Evolutionary conservation across 2,329 filamentous ascomycete genomes (phyloP).

Genomic region (Phaeosphaeria sp.): DNA sequence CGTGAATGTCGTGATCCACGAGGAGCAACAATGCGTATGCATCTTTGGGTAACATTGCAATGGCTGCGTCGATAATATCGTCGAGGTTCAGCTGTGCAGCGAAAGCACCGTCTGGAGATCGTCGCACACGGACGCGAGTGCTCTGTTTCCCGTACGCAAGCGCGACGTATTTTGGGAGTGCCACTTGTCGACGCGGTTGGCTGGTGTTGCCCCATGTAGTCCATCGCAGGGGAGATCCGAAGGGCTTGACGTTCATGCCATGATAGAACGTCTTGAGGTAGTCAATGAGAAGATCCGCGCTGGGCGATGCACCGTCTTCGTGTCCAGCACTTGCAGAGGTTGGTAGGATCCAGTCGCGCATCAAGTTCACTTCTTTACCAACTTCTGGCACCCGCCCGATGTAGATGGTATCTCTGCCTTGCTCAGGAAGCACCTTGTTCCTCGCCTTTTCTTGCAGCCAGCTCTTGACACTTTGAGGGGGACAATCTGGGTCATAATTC

Average conservation of each 20-base stretch:
- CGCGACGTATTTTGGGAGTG: constrained; percentile 51
- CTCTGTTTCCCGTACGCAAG: constrained; percentile 49
- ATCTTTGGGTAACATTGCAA: constrained; percentile 61
- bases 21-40: constrained; percentile 67
- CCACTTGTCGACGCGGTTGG: constrained; percentile 3
- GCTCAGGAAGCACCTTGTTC: constrained; percentile 56
- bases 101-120: constrained; percentile 57
- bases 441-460: constrained; percentile 56
- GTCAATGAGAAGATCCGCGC: constrained; percentile 43
- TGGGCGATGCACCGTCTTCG: neutral
- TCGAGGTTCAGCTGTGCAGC: constrained; percentile 64
- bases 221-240: constrained; percentile 55
- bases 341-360: constrained; percentile 55
- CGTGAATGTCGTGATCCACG: constrained; percentile 69
- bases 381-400: constrained; percentile 58
- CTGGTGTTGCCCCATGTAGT: constrained; percentile 53
- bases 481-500: constrained; percentile 58
- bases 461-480: constrained; percentile 60
- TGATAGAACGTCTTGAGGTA: constrained; percentile 63
- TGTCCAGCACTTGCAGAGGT: neutral
- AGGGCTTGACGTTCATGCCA: constrained; percentile 58
- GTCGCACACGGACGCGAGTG: constrained; percentile 61
- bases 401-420: constrained; percentile 60
- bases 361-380: constrained; percentile 41
- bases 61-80: constrained; percentile 66